Base-by-base conservation (phyloP, 495 filamentous ascomycete species). In the Lepraria neglecta region DNA sequence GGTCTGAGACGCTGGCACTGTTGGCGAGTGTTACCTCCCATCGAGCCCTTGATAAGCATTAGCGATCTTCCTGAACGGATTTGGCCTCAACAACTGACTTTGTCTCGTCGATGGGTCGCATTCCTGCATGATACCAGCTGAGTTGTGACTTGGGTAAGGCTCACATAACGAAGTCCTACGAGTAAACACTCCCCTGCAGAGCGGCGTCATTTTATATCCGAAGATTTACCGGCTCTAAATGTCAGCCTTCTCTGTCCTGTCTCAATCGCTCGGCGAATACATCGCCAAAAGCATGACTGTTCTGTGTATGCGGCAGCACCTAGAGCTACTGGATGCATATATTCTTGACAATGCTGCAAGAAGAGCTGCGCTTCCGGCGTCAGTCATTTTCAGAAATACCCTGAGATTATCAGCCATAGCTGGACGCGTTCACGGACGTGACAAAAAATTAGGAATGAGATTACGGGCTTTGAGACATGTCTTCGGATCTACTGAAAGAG, bases 401-500 rank as follows among this genome's bases (percentile, higher is more conserved):
- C 24, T 24, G 24, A 24, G 24, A 21, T 38, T 10, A 40, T 5
- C 30, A 5, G 24, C 35, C 27, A 48, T 40, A 24, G 15, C 17
- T 38, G 9, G 6, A 19, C 24, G 1, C 24, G 6, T 4, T 42
- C 9, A 35, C 19, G 33, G 50, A 28, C 40, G 27, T 28, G 21
- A 30, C 9, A 9, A 27, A 19, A n/a, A 2, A 19, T 50, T 40
- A 9, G 11, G 10, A 10, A 33, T 12, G 3, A 15, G 30, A 30
- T 42, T 44, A 59, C 50, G 57, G 45, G 50, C 30, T 24, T 38
- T n/a, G 45, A 21, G 15, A 54, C 4, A 91, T 91, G 88, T 91
- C 88, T 47, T 82, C 85, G 55, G 88, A 90, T 65, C 78, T 91
- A 42, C 82, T 88, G 43, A 85, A 87, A 54, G 85, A 83, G 54